Conservation (phyloP, 1,284 basidiomycete species). For the Ceratobasidium sp. region DNA sequence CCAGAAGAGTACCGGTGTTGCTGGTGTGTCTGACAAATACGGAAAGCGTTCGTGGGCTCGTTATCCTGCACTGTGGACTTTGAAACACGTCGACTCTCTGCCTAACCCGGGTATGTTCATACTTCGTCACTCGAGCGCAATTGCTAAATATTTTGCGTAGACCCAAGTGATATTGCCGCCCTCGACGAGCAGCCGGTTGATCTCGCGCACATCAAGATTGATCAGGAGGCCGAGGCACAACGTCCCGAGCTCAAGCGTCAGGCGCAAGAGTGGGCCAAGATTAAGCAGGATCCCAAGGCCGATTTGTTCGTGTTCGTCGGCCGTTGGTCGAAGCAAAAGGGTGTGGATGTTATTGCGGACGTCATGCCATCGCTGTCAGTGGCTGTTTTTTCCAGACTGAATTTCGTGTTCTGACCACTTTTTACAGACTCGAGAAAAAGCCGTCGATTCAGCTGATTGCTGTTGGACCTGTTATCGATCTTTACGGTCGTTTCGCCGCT, state of each 20-base stretch:
- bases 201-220: slow-evolving; percentile 81
- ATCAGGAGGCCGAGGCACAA: slow-evolving; percentile 85
- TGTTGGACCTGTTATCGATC: slow-evolving; percentile 93
- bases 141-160: slow-evolving; percentile 38
- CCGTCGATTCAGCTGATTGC: slow-evolving; percentile 87
- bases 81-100: slow-evolving; percentile 93
- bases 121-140: not conserved
- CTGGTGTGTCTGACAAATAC: slow-evolving; percentile 96
- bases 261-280: slow-evolving; percentile 93
- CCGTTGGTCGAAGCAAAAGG: slow-evolving; percentile 97
- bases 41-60: slow-evolving; percentile 95
- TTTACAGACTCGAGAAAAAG: slow-evolving; percentile 81
- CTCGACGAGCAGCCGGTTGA: slow-evolving; percentile 83
- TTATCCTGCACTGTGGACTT: slow-evolving; percentile 93
- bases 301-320: slow-evolving; percentile 96
- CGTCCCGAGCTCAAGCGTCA: slow-evolving; percentile 91
- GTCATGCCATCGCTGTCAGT: slow-evolving; percentile 88
- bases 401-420: slow-evolving; percentile 47
- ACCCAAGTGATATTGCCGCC: slow-evolving; percentile 93
- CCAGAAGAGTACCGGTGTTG: slow-evolving; percentile 92
- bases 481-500: slow-evolving; percentile 93
- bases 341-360: slow-evolving; percentile 94
- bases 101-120: slow-evolving; percentile 78
- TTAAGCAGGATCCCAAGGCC: slow-evolving; percentile 89
- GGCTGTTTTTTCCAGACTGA: slow-evolving; percentile 24